These are phyloP conservation scores for Geotrichum citri-aurantii DNA, from an alignment of 1,139 yeast genomes.

Conservation along the genomic window DNA sequence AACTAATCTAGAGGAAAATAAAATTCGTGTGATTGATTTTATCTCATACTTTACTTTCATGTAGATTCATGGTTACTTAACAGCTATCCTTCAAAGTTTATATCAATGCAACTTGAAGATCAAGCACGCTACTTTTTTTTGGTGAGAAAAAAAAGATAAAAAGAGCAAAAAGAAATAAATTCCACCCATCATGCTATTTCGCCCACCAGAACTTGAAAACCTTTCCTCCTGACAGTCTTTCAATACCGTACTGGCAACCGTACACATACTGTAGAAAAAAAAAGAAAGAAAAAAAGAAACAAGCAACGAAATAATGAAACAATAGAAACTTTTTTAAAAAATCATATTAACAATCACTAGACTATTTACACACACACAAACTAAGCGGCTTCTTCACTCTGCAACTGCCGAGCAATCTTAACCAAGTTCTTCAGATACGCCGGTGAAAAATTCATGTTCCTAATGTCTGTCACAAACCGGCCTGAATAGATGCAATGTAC, in stretches of 20 bases:
- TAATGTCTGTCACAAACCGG: conserved; percentile 23
- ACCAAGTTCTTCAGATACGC: conserved; percentile 10
- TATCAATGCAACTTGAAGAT: no score
- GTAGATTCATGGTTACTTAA: no score
- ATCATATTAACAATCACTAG: background rate
- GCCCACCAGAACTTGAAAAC: background rate
- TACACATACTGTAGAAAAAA: background rate
- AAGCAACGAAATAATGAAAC: background rate
- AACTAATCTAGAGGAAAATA: no score
- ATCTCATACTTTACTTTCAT: no score
- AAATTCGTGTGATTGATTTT: no score
- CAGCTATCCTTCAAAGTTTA: no score
- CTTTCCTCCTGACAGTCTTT: background rate
- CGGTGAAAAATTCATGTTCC: conserved; percentile 4
- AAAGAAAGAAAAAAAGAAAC: background rate
- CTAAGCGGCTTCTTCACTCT: conserved; percentile 1
- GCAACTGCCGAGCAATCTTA: conserved; percentile 5
- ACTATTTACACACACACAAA: background rate
- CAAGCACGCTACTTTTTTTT: no score
- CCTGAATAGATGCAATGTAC: conserved; percentile 85
- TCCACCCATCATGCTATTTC: background rate
- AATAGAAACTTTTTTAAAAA: background rate
- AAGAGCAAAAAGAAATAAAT: no score
- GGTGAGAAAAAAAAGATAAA: no score
- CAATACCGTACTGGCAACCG: background rate